Evolutionary conservation across 768 basidiomycete species (phyloP).

Genomic region (Boletus subparvulus): DNA sequence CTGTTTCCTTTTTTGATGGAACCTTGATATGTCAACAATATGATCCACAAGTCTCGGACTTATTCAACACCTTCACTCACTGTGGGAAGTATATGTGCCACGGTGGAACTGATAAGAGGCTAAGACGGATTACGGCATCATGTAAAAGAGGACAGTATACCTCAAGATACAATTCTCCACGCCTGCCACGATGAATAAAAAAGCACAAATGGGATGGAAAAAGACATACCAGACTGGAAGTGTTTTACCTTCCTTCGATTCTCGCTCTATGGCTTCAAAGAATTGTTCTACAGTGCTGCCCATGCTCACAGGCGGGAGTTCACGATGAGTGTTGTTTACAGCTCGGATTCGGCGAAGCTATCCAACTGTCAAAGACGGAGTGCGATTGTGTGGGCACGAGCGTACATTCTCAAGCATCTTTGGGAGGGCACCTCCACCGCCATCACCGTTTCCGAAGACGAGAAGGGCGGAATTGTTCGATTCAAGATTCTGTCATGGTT

Average conservation of each 20-base stretch:
- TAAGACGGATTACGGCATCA: background rate
- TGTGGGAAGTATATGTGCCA: slow-evolving; percentile 94
- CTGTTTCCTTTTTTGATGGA: slow-evolving; percentile 97
- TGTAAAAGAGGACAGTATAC: slow-evolving; percentile 37
- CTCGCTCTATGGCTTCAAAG: slow-evolving; percentile 64
- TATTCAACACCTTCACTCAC: slow-evolving; percentile 32
- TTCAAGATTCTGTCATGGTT: slow-evolving; percentile 64
- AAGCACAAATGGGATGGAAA: background rate
- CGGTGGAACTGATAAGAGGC: slow-evolving; percentile 66
- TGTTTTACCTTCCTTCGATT: slow-evolving; percentile 56
- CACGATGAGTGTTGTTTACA: slow-evolving; percentile 73
- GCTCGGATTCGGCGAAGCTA: slow-evolving; percentile 89
- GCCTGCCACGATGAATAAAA: slow-evolving; percentile 20
- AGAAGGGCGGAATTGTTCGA: slow-evolving; percentile 75
- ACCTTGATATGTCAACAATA: slow-evolving; percentile 35
- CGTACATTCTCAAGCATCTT: slow-evolving; percentile 94
- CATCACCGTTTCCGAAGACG: slow-evolving; percentile 97
- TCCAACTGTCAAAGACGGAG: background rate
- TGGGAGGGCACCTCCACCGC: slow-evolving; percentile 81
- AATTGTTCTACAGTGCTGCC: slow-evolving; percentile 89
- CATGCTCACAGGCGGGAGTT: slow-evolving; percentile 87
- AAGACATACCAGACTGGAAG: slow-evolving; percentile 80
- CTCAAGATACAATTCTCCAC: slow-evolving; percentile 84
- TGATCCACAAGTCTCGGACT: background rate
- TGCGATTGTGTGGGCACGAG: background rate